These are phyloP conservation scores for Phytomonas sp. DNA, from an alignment of 208 protist genomes.

Conservation along the genomic window DNA sequence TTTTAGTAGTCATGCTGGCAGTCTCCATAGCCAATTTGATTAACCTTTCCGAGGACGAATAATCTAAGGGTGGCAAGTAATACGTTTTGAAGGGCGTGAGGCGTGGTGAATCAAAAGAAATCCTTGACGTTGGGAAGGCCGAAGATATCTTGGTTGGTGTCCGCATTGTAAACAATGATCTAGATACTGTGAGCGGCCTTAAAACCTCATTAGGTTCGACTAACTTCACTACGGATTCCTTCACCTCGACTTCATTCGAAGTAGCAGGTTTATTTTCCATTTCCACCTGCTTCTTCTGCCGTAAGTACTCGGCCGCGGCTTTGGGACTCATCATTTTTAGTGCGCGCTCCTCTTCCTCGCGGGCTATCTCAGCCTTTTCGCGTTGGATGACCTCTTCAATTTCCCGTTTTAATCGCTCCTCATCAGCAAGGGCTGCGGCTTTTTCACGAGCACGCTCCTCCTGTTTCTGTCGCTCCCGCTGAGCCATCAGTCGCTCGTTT, in stretches of 20 bases:
- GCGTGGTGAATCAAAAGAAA: neutral
- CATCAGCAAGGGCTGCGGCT: slow-evolving; percentile 32
- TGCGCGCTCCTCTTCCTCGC: slow-evolving; percentile 32
- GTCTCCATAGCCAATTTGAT: neutral
- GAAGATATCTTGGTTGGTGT: neutral
- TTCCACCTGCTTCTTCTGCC: neutral
- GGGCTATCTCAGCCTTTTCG: slow-evolving; percentile 41
- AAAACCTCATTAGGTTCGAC: neutral
- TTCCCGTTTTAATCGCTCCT: slow-evolving; percentile 38
- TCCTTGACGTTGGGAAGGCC: neutral
- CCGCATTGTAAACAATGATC: neutral
- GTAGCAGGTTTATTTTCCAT: neutral
- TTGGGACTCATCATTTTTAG: slow-evolving; percentile 26
- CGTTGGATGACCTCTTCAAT: slow-evolving; percentile 28
- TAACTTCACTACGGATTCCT: neutral
- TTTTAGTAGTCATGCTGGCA: neutral
- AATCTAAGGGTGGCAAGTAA: neutral
- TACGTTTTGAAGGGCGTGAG: neutral
- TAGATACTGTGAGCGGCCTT: neutral
- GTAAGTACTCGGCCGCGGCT: slow-evolving; percentile 4
- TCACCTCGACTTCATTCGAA: neutral
- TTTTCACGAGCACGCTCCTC: slow-evolving; percentile 29
- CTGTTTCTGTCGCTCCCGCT: slow-evolving; percentile 36
- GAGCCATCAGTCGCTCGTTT: slow-evolving; percentile 54
- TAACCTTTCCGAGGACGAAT: neutral